These are phyloP conservation scores for Trichoderma oligosporum DNA, from an alignment of 2,329 filamentous ascomycete genomes.

Conservation along the genomic window DNA sequence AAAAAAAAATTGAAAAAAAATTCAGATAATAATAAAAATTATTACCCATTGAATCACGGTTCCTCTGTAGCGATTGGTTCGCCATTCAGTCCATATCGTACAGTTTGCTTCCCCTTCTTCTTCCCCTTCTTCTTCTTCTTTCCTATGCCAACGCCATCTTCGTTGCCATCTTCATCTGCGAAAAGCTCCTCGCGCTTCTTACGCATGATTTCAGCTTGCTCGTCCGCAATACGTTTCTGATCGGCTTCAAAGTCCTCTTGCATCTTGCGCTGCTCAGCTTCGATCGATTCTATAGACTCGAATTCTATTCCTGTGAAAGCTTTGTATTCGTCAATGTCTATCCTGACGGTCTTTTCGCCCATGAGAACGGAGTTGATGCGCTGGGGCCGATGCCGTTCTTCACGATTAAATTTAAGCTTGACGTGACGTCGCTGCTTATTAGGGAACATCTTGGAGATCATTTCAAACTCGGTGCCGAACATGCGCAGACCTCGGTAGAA, in stretches of 20 bases:
- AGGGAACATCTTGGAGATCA: slow-evolving; percentile 73
- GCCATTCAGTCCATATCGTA: slow-evolving; percentile 38
- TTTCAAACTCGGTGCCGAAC: slow-evolving; percentile 81
- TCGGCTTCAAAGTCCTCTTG: slow-evolving; percentile 45
- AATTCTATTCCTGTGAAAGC: slow-evolving; percentile 51
- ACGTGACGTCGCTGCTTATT: slow-evolving; percentile 67
- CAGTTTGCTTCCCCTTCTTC: slow-evolving; percentile 31
- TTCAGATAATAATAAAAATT: background rate
- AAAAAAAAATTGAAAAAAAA: background rate
- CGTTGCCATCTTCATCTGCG: slow-evolving; percentile 37
- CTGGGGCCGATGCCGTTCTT: slow-evolving; percentile 64
- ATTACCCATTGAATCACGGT: slow-evolving; percentile 17
- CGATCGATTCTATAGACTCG: slow-evolving; percentile 52
- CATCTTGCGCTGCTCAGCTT: slow-evolving; percentile 50
- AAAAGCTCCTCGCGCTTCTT: slow-evolving; percentile 49
- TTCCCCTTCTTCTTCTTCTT: slow-evolving; percentile 36
- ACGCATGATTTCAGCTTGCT: slow-evolving; percentile 46
- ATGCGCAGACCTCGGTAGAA: slow-evolving; percentile 73
- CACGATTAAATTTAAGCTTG: slow-evolving; percentile 78
- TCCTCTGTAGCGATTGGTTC: slow-evolving; percentile 33
- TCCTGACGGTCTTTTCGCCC: slow-evolving; percentile 53
- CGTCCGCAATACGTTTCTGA: slow-evolving; percentile 42
- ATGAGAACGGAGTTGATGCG: slow-evolving; percentile 62
- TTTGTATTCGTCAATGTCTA: slow-evolving; percentile 60
- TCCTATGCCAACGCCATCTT: slow-evolving; percentile 14